phyloP scores from a whole-genome alignment of 164 flowering plant species.

The Magnolia kwangsiensis region DNA sequence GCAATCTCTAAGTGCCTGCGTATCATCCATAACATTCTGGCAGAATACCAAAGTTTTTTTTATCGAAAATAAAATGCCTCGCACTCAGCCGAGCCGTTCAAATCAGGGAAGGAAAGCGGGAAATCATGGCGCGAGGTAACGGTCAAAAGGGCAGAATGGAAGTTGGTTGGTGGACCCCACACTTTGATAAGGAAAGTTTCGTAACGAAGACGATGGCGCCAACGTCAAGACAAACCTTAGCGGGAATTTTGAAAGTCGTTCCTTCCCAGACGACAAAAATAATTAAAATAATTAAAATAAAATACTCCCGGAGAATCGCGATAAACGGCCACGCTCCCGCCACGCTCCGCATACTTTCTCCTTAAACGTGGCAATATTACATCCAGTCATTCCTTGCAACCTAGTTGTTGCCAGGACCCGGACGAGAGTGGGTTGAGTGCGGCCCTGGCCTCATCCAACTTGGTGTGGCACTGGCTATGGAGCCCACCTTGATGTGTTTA shows the following conservation, averaged over 20 bases:
- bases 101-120: too few species aligned
- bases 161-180: not conserved
- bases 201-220: not conserved
- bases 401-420: not conserved
- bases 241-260: slow-evolving; percentile 6
- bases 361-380: not conserved
- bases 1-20: too few species aligned
- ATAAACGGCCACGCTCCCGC: not conserved
- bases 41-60: too few species aligned
- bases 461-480: too few species aligned
- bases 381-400: not conserved
- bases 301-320: not conserved
- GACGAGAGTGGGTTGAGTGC: not conserved
- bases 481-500: too few species aligned
- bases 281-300: too few species aligned
- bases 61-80: too few species aligned
- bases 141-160: not conserved
- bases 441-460: too few species aligned
- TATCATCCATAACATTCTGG: too few species aligned
- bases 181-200: not conserved
- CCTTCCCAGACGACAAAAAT: not conserved
- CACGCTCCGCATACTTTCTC: not conserved
- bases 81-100: too few species aligned
- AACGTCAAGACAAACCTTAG: slow-evolving; percentile 1
- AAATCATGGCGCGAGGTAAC: not conserved